phyloP scores from a whole-genome alignment of 1,139 yeast species.

The Sugiyamaella castrensis region DNA sequence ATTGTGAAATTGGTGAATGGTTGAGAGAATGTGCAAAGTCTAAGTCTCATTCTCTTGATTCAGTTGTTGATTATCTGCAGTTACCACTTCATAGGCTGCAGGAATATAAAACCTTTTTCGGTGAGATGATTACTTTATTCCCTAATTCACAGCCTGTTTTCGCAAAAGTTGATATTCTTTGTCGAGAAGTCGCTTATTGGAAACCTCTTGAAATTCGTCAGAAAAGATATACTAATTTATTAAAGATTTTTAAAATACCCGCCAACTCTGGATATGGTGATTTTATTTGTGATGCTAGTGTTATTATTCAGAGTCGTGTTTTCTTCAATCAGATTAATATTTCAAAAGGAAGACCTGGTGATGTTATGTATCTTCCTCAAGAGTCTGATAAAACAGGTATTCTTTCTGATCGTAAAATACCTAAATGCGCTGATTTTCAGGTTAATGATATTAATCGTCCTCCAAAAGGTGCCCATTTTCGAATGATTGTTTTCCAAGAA shows the following conservation, averaged over 20 bases:
- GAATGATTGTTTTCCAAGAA: constrained; percentile 25
- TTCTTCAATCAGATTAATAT: constrained; percentile 21
- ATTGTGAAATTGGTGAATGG: constrained; percentile 30
- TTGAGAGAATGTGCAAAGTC: constrained; percentile 20
- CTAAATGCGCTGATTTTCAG: constrained; percentile 21
- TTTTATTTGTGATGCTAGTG: constrained; percentile 25
- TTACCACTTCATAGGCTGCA: constrained; percentile 25
- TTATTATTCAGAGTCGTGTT: constrained; percentile 21
- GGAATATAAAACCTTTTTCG: constrained; percentile 20
- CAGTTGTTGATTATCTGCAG: constrained; percentile 26
- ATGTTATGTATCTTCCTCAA: constrained; percentile 18
- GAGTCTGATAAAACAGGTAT: constrained; percentile 8
- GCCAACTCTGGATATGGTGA: constrained; percentile 20
- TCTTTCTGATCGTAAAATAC: constrained; percentile 8
- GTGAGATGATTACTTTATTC: constrained; percentile 14
- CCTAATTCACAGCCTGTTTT: constrained; percentile 21
- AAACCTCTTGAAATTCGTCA: constrained; percentile 23
- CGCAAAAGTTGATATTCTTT: constrained; percentile 17
- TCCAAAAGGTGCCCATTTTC: constrained; percentile 19
- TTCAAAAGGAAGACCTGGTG: constrained; percentile 21
- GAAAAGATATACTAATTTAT: constrained; percentile 22
- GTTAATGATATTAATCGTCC: constrained; percentile 21
- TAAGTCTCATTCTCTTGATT: constrained; percentile 22
- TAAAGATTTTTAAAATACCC: constrained; percentile 21
- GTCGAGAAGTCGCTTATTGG: constrained; percentile 22